Base-by-base conservation (phyloP, 2,329 filamentous ascomycete genomes). In the Arthroderma sp. region DNA sequence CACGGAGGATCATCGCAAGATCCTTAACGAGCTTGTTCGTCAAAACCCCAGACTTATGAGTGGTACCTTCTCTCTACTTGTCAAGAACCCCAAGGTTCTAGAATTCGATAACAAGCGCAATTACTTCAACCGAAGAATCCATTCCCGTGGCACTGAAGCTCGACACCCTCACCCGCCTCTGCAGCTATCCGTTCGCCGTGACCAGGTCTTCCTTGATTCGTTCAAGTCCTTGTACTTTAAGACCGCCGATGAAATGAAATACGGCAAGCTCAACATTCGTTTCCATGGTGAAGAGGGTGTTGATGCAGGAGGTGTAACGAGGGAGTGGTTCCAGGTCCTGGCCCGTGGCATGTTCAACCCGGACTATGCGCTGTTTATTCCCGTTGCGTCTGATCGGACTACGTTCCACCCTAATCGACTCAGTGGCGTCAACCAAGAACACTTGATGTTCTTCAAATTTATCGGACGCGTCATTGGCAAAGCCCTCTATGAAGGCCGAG, bases 101-200 rank as follows among this genome's bases (percentile, higher is more conserved):
- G 91, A 98, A 60, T 98, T 98, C 57, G 91, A 98, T 68, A 98
- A 98, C 70, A 98, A 98, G 72, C 87, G 91, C 57, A 96, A 94
- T 67, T 98, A 93, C 73, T 98, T 98, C 72, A 95, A 80, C 61
- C 83, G 91, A 49, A 88, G 86, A 57, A 81, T 98, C 7, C 91
- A 98, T 63, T 77, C 77, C 38, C 78, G 83, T 42, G 75, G 75
- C 43, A 76, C 77, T 44, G 80, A 85, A 56, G 75, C 74, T 48
- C 80, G 87, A 37, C 78, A 84, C 43, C 73, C 81, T 5, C 78
- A 85, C 53, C 78, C 78, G 39, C 83, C 86, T 37, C 71, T 98
- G 42, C 87, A 94, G 62, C 77, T 98, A 39, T 82, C 81, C 47
- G 85, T 98, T 47, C 85, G 93, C 47, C 84, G 91, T 58, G 86